These are phyloP conservation scores for Corymbia maculata DNA, from an alignment of 345 rosid genomes.

Conservation along the genomic window DNA sequence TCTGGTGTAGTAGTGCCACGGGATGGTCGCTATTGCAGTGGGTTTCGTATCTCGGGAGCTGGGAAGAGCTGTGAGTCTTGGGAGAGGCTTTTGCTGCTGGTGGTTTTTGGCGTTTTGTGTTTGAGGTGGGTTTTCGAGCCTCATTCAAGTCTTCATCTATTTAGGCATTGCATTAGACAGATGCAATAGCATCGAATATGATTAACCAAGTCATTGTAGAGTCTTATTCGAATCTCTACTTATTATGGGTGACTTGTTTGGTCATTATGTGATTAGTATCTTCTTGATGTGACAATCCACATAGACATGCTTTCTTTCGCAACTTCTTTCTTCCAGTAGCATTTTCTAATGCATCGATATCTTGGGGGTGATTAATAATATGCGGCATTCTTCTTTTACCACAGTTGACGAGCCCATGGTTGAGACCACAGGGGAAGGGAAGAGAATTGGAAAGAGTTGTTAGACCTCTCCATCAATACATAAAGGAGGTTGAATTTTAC, in stretches of 20 bases:
- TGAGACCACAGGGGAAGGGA: not conserved
- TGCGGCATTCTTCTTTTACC: not conserved
- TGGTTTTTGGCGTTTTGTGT: not conserved
- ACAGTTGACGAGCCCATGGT: not conserved
- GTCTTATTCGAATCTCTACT: too few relatives aligned
- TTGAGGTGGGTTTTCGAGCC: not conserved
- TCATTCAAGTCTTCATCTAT: not conserved
- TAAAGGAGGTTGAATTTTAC: not conserved
- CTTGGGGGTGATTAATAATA: too few relatives aligned
- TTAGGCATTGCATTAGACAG: not conserved
- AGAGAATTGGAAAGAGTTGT: not conserved
- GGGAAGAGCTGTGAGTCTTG: too few relatives aligned
- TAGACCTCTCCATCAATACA: not conserved
- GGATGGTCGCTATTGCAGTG: too few relatives aligned
- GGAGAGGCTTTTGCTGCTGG: too few relatives aligned
- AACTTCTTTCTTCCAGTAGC: not conserved
- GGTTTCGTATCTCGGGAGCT: too few relatives aligned
- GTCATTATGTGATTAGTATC: too few relatives aligned
- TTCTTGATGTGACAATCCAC: too few relatives aligned
- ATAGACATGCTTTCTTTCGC: too few relatives aligned
- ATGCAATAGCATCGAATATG: not conserved
- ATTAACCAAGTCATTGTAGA: not conserved
- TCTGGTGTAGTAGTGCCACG: too few relatives aligned
- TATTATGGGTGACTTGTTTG: not conserved
- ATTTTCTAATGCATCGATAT: too few relatives aligned